Conservation (phyloP, 1,139 yeast genomes). For the Yamadazyma spencermartinsiae region DNA sequence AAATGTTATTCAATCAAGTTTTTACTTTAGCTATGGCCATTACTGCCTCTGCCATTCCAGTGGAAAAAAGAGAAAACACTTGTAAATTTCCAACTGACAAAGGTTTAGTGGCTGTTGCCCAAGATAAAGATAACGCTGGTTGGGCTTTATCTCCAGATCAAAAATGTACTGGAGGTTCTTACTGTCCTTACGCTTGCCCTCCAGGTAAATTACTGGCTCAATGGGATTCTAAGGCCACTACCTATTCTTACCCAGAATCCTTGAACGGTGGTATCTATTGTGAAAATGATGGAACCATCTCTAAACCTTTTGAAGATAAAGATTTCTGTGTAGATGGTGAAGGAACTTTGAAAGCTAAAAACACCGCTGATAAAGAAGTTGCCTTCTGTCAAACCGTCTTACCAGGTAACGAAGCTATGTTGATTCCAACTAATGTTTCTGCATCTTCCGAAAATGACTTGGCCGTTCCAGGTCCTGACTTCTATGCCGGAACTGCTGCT, state of each 20-base stretch:
- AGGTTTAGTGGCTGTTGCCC: constrained; percentile 70
- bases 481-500: constrained; percentile 77
- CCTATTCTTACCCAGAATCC: constrained; percentile 67
- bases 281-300: constrained; percentile 64
- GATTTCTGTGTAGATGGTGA: constrained; percentile 75
- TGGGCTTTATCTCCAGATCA: constrained; percentile 89
- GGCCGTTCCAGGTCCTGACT: constrained; percentile 82
- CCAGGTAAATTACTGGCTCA: constrained; percentile 82
- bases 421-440: constrained; percentile 73
- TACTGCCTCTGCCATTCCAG: constrained; percentile 32
- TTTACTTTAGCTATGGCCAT: constrained; percentile 20
- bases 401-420: constrained; percentile 93
- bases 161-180: constrained; percentile 66
- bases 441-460: constrained; percentile 48
- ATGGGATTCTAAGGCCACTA: constrained; percentile 64
- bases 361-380: constrained; percentile 54
- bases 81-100: constrained; percentile 67
- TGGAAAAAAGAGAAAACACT: constrained; percentile 36
- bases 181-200: constrained; percentile 88
- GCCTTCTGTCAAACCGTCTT: constrained; percentile 91
- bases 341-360: constrained; percentile 66
- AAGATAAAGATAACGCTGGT: constrained; percentile 62
- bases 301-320: constrained; percentile 59
- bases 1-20: constrained; percentile 21
- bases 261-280: constrained; percentile 83